Evolutionary conservation across 2,329 filamentous ascomycete genomes (phyloP).

Genomic region (Colletotrichum truncatum): DNA sequence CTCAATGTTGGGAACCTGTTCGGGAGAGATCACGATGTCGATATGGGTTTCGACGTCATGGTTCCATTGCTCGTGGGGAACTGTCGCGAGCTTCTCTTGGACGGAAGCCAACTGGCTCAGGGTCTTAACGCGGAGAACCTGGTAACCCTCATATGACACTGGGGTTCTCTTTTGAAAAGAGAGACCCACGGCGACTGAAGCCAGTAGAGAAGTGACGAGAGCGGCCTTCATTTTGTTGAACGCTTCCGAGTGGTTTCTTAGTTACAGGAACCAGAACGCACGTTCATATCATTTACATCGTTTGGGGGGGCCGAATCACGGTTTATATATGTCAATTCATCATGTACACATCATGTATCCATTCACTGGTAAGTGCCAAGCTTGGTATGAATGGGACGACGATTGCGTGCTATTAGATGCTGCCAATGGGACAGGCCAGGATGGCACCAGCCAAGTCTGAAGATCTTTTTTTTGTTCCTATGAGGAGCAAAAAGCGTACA

Average conservation of each 20-base stretch:
- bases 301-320: no score
- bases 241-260: no score
- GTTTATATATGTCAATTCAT: no score
- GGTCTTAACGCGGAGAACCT: constrained; percentile 48
- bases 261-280: no score
- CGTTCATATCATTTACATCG: no score
- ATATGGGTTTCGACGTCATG: constrained; percentile 33
- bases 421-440: background rate
- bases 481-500: background rate
- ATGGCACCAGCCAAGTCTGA: background rate
- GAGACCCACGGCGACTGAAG: constrained; percentile 8
- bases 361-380: constrained; percentile 15
- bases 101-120: constrained; percentile 29
- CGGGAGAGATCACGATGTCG: constrained; percentile 38
- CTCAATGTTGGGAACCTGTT: constrained; percentile 33
- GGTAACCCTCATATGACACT: constrained; percentile 53
- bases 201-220: background rate
- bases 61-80: constrained; percentile 37
- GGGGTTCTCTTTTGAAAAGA: constrained; percentile 1
- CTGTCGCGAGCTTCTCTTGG: constrained; percentile 29
- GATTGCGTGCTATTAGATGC: constrained; percentile 6
- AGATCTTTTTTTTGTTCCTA: no score
- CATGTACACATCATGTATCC: background rate
- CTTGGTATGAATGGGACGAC: background rate
- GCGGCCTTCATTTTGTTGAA: constrained; percentile 4